Conservation (phyloP, 1,139 yeast genomes). For the Lodderomyces metapsilosis region DNA sequence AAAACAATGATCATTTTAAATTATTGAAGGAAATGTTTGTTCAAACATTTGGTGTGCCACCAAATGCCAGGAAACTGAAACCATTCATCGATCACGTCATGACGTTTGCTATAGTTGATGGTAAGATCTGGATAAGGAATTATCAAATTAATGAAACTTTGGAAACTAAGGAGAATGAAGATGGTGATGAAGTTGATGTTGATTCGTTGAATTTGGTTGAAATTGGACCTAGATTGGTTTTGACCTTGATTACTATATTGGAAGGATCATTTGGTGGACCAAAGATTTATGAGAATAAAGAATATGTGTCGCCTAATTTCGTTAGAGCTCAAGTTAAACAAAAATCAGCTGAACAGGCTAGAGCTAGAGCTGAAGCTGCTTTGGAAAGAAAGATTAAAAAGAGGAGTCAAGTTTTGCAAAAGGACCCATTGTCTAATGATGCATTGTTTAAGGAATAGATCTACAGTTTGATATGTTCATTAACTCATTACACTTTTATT, state of each 20-base stretch:
- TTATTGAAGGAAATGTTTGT: constrained; percentile 81
- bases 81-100: constrained; percentile 95
- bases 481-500: background rate
- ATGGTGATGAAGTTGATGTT: constrained; percentile 32
- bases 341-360: constrained; percentile 78
- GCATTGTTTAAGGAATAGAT: constrained; percentile 54
- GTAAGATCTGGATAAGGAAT: constrained; percentile 93
- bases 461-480: background rate
- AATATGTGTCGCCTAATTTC: constrained; percentile 93
- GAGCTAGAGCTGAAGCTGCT: constrained; percentile 76
- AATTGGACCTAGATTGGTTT: constrained; percentile 95
- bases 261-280: constrained; percentile 99
- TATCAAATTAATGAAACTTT: constrained; percentile 84
- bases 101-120: constrained; percentile 90
- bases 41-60: constrained; percentile 95
- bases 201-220: constrained; percentile 78
- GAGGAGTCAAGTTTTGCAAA: constrained; percentile 71
- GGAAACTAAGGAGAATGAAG: constrained; percentile 41
- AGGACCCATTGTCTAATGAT: constrained; percentile 84
- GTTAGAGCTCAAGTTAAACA: constrained; percentile 87
- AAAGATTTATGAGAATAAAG: constrained; percentile 93
- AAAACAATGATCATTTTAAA: constrained; percentile 55
- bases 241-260: constrained; percentile 85
- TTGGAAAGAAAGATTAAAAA: constrained; percentile 69
- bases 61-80: constrained; percentile 88